Evolutionary conservation across 768 basidiomycete species (phyloP).

Genomic region (Mycena amicta): DNA sequence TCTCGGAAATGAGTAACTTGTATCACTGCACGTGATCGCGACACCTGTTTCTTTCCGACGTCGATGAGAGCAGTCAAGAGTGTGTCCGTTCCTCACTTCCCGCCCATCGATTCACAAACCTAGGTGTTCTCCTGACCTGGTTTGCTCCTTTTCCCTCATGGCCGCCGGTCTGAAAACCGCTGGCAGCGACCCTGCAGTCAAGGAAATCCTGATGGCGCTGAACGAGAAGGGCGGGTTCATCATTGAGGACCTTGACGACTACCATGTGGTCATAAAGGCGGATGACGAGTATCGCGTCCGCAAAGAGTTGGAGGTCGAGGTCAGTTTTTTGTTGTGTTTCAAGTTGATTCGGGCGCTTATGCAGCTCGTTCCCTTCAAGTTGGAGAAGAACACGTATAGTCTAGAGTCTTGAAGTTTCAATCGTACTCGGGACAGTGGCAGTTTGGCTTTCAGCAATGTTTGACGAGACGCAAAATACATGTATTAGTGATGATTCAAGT

Average conservation of each 20-base stretch:
- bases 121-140: not conserved
- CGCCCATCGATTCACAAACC: not conserved
- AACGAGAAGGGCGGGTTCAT: constrained; percentile 82
- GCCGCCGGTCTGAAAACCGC: not conserved
- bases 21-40: not conserved
- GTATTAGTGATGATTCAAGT: no score
- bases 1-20: not conserved
- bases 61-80: not conserved
- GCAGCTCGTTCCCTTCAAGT: constrained; percentile 37
- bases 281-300: constrained; percentile 78
- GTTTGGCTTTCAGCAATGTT: no score
- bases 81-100: not conserved
- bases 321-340: constrained; percentile 33
- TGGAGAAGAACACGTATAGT: constrained; percentile 88
- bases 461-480: no score
- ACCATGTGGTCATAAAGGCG: constrained; percentile 80
- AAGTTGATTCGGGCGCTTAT: not conserved
- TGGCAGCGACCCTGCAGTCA: constrained; percentile 84
- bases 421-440: no score
- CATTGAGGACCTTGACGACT: constrained; percentile 85
- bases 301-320: constrained; percentile 76
- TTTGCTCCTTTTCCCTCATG: not conserved
- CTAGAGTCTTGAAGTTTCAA: constrained; percentile 48
- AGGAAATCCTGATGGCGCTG: constrained; percentile 82
- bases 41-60: not conserved